phyloP scores from a whole-genome alignment of 106 monocot genomes.

The Dendrobium officinale region DNA sequence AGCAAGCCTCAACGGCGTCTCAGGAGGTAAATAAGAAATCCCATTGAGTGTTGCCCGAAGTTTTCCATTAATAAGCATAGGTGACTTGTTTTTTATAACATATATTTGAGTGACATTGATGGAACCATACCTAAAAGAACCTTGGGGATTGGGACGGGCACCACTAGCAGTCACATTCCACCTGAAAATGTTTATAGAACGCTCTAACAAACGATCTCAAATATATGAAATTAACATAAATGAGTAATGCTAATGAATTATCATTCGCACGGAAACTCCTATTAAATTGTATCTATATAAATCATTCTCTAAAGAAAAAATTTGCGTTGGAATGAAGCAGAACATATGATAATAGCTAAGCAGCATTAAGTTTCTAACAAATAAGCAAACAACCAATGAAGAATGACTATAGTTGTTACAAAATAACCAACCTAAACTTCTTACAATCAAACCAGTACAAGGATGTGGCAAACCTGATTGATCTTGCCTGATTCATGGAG shows the following conservation, averaged over 20 bases:
- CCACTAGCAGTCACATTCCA: conserved; percentile 48
- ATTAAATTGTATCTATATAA: too few species aligned
- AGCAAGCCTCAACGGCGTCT: conserved; percentile 52
- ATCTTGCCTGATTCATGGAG: conserved; percentile 41
- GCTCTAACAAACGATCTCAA: not conserved
- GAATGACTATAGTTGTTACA: too few species aligned
- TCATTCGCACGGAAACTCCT: too few species aligned
- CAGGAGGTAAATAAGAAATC: conserved; percentile 44
- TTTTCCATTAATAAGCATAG: conserved; percentile 45
- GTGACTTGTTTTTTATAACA: conserved; percentile 40
- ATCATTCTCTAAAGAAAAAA: too few species aligned
- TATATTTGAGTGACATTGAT: conserved; percentile 67
- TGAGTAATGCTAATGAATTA: too few species aligned
- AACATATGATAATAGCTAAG: too few species aligned
- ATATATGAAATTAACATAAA: too few species aligned
- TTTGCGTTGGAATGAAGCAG: too few species aligned
- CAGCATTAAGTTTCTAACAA: too few species aligned
- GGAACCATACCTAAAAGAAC: conserved; percentile 47
- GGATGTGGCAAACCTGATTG: conserved; percentile 19
- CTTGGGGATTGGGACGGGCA: conserved; percentile 56
- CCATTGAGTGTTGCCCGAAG: conserved; percentile 56
- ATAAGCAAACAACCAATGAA: too few species aligned
- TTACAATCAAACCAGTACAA: not conserved
- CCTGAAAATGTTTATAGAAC: conserved; percentile 17
- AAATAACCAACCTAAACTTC: too few species aligned